These are phyloP conservation scores for Sporothrix brasiliensis DNA, from an alignment of 2,329 filamentous ascomycete genomes.

Conservation along the genomic window DNA sequence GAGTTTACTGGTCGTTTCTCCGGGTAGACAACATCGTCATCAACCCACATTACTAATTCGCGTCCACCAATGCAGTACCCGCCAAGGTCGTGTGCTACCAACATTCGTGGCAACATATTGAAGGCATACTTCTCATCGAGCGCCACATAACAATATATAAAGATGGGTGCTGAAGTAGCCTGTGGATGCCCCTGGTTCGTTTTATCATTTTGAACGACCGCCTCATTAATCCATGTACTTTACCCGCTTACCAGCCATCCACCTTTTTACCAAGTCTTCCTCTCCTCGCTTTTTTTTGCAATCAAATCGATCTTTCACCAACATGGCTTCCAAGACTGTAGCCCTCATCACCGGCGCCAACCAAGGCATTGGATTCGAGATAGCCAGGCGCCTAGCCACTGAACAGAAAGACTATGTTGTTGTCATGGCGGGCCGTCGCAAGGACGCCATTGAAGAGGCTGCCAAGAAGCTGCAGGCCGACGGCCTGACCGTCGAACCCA, in stretches of 20 bases:
- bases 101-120: not conserved
- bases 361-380: constrained; percentile 49
- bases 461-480: constrained; percentile 40
- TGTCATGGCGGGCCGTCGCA: constrained; percentile 46
- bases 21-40: not conserved
- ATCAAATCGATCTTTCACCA: not conserved
- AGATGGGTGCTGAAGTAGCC: not conserved
- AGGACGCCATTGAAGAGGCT: constrained; percentile 45
- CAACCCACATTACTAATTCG: not conserved
- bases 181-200: not conserved
- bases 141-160: not conserved
- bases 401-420: constrained; percentile 46
- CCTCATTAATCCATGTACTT: not conserved
- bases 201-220: not conserved
- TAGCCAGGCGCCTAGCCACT: constrained; percentile 45
- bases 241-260: not conserved
- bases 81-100: not conserved
- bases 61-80: not conserved
- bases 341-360: constrained; percentile 49
- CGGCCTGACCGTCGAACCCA: constrained; percentile 42
- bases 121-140: not conserved
- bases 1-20: constrained; percentile 2
- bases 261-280: not conserved
- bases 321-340: constrained; percentile 33
- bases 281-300: not conserved